Evolutionary conservation across 495 filamentous ascomycete genomes (phyloP).

Genomic region (Penicillium diatomitis): DNA sequence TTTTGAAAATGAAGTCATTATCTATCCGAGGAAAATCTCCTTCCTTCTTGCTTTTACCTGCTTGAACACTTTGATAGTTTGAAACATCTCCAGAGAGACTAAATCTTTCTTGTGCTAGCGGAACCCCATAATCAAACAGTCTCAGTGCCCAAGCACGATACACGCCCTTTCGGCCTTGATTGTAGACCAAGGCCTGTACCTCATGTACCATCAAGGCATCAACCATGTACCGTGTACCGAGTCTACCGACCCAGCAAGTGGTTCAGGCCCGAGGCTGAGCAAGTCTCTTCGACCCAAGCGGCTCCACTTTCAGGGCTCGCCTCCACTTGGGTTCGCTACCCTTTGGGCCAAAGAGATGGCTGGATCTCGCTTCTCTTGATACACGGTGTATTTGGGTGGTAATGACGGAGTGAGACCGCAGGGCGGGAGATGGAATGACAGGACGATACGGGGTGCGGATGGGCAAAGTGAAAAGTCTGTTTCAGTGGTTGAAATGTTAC

Average conservation of each 20-base stretch:
- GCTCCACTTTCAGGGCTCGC: conserved; percentile 26
- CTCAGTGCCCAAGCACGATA: too few relatives aligned
- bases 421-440: neutral
- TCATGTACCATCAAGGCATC: neutral
- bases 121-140: too few relatives aligned
- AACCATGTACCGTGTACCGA: neutral
- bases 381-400: conserved; percentile 11
- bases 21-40: too few relatives aligned
- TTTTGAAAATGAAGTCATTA: too few relatives aligned
- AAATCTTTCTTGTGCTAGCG: too few relatives aligned
- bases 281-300: conserved; percentile 6
- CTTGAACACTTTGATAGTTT: too few relatives aligned
- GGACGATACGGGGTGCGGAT: neutral
- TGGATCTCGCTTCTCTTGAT: conserved; percentile 14
- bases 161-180: neutral
- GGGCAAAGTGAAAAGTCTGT: neutral
- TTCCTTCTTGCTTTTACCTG: too few relatives aligned
- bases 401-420: neutral
- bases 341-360: conserved; percentile 17
- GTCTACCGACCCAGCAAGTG: neutral
- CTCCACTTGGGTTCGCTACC: conserved; percentile 19
- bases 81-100: too few relatives aligned
- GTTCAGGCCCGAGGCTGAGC: conserved; percentile 18
- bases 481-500: neutral
- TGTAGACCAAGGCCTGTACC: neutral